phyloP scores from a whole-genome alignment of 352 stramenopile species.

The Thalassiosira livingstoniorum region DNA sequence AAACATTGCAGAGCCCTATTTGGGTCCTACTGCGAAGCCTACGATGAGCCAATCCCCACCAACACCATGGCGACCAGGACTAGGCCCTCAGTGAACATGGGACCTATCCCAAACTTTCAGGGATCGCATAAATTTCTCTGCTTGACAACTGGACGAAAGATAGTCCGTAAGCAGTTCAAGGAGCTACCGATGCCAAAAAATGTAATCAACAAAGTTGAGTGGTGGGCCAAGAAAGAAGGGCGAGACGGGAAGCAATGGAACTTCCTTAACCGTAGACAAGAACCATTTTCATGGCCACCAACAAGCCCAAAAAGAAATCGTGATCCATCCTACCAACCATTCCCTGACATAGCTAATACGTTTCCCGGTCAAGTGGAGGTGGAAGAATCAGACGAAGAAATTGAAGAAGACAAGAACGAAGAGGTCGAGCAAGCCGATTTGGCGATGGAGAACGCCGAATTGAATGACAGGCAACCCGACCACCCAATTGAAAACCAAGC shows the following conservation, averaged over 20 bases:
- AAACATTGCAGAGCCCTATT: conserved; percentile 57
- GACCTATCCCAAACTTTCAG: conserved; percentile 50
- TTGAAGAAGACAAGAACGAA: neutral
- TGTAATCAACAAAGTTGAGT: conserved; percentile 49
- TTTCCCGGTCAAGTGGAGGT: conserved; percentile 8
- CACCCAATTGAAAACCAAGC: neutral
- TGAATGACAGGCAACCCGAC: neutral
- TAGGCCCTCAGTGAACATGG: conserved; percentile 16
- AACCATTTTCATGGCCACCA: conserved; percentile 10
- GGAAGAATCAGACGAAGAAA: neutral
- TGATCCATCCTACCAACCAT: neutral
- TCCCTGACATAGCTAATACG: conserved; percentile 8
- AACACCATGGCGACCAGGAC: conserved; percentile 39
- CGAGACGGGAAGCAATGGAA: neutral
- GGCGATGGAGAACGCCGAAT: neutral
- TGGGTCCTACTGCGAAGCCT: conserved; percentile 62
- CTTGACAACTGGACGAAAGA: conserved; percentile 25
- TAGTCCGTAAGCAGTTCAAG: conserved; percentile 49
- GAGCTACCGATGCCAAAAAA: conserved; percentile 51
- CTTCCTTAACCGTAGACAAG: neutral
- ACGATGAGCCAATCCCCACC: conserved; percentile 51
- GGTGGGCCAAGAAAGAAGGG: neutral
- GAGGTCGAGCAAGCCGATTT: neutral
- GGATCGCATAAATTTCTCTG: conserved; percentile 61
- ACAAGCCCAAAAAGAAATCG: neutral